Conservation (phyloP, 2,329 filamentous ascomycete genomes). For the Lasiodiplodia sp. region DNA sequence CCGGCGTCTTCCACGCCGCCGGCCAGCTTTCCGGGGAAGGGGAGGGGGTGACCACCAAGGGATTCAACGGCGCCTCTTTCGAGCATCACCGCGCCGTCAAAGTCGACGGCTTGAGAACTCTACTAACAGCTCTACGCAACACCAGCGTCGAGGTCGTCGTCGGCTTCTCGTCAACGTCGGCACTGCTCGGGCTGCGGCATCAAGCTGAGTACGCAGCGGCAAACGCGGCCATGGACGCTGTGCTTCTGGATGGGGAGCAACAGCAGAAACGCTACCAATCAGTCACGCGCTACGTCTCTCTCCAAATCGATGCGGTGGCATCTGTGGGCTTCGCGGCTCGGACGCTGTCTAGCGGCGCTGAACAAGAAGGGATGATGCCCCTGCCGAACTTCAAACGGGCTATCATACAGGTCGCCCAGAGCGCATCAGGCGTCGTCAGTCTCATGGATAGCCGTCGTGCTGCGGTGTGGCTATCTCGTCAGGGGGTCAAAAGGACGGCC, state of each 20-base stretch:
- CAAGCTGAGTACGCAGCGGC: not conserved
- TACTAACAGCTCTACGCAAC: not conserved
- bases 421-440: not conserved
- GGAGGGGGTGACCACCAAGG: not conserved
- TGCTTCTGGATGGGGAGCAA: not conserved
- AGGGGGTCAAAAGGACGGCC: not conserved
- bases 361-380: not conserved
- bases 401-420: not conserved
- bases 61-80: not conserved
- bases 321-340: not conserved
- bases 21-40: not conserved
- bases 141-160: not conserved
- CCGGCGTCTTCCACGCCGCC: not conserved
- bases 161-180: not conserved
- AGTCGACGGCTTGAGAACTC: not conserved
- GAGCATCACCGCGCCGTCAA: not conserved
- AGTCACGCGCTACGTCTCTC: not conserved
- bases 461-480: not conserved
- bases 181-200: not conserved
- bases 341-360: not conserved
- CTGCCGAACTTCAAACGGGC: not conserved
- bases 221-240: not conserved
- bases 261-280: not conserved
- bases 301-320: not conserved
- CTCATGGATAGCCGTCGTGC: not conserved